Conservation (phyloP, 1,139 yeast genomes). For the Taiozyma onychis region DNA sequence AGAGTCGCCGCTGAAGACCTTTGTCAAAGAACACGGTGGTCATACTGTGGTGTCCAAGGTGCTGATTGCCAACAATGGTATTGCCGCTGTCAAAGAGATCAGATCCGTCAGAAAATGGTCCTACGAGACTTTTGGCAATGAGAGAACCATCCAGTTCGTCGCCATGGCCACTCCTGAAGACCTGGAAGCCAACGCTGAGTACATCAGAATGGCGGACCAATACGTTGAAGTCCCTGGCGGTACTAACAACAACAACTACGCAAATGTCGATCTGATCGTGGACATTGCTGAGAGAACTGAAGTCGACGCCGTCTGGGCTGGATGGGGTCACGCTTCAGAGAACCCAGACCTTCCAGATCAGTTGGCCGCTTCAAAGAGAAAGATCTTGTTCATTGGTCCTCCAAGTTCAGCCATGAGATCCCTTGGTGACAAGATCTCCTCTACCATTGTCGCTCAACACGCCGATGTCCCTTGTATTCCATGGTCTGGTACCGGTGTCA, state of each 20-base stretch:
- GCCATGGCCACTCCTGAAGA: slow-evolving; percentile 99
- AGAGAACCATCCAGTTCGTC: slow-evolving; percentile 86
- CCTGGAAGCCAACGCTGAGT: slow-evolving; percentile 93
- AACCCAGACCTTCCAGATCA: slow-evolving; percentile 92
- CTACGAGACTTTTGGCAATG: slow-evolving; percentile 95
- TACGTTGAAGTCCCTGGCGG: slow-evolving; percentile 99
- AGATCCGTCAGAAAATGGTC: slow-evolving; percentile 98
- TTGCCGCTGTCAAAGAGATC: slow-evolving; percentile 97
- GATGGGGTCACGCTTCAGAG: slow-evolving; percentile 99
- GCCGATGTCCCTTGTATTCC: slow-evolving; percentile 98
- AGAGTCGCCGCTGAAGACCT: slow-evolving; percentile 67
- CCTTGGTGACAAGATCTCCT: slow-evolving; percentile 95
- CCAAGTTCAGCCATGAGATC: slow-evolving; percentile 99
- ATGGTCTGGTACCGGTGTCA: slow-evolving; percentile 98
- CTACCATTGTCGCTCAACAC: slow-evolving; percentile 97
- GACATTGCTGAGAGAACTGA: slow-evolving; percentile 95
- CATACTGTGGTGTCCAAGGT: slow-evolving; percentile 90
- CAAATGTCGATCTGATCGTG: slow-evolving; percentile 94
- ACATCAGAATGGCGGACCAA: slow-evolving; percentile 98
- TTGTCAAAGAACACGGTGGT: slow-evolving; percentile 82
- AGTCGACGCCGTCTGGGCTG: slow-evolving; percentile 99
- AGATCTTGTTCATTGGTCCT: slow-evolving; percentile 91
- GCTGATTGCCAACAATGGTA: slow-evolving; percentile 96
- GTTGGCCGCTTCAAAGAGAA: slow-evolving; percentile 85
- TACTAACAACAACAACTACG: slow-evolving; percentile 95